These are phyloP conservation scores for Zygoascus tannicola DNA, from an alignment of 805 yeast genomes.

Conservation along the genomic window DNA sequence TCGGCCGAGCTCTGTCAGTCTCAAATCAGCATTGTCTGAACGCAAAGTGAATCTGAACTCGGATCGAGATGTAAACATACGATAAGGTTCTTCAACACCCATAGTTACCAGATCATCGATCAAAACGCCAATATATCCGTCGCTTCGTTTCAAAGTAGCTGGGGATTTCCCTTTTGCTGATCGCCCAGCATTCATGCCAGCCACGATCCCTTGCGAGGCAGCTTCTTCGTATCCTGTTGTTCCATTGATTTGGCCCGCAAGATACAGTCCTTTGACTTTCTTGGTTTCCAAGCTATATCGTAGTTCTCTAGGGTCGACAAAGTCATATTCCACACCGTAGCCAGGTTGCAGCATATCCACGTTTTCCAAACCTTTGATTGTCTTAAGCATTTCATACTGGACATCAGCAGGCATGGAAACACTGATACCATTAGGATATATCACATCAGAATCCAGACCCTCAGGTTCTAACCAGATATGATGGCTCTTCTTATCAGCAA, in stretches of 20 bases:
- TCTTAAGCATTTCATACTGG: slow-evolving; percentile 60
- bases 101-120: slow-evolving; percentile 90
- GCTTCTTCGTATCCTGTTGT: slow-evolving; percentile 99
- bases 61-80: slow-evolving; percentile 96
- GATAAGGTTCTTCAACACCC: slow-evolving; percentile 93
- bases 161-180: slow-evolving; percentile 32
- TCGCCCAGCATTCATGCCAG: slow-evolving; percentile 92
- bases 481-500: slow-evolving; percentile 67
- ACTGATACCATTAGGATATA: slow-evolving; percentile 94
- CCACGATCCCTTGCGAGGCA: slow-evolving; percentile 90
- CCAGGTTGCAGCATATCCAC: slow-evolving; percentile 91
- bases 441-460: slow-evolving; percentile 75
- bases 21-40: slow-evolving; percentile 85
- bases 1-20: slow-evolving; percentile 66
- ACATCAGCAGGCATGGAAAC: slow-evolving; percentile 94
- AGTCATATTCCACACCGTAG: slow-evolving; percentile 98
- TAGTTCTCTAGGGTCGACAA: slow-evolving; percentile 86
- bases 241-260: slow-evolving; percentile 98
- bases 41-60: slow-evolving; percentile 87
- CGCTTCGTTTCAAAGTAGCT: slow-evolving; percentile 57
- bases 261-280: slow-evolving; percentile 59
- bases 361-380: slow-evolving; percentile 83
- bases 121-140: slow-evolving; percentile 86
- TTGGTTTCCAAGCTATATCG: slow-evolving; percentile 73
- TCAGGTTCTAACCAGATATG: slow-evolving; percentile 95